Evolutionary conservation across 78 protist species (phyloP).

Genomic region (Dictyostelium brefeldianum): DNA sequence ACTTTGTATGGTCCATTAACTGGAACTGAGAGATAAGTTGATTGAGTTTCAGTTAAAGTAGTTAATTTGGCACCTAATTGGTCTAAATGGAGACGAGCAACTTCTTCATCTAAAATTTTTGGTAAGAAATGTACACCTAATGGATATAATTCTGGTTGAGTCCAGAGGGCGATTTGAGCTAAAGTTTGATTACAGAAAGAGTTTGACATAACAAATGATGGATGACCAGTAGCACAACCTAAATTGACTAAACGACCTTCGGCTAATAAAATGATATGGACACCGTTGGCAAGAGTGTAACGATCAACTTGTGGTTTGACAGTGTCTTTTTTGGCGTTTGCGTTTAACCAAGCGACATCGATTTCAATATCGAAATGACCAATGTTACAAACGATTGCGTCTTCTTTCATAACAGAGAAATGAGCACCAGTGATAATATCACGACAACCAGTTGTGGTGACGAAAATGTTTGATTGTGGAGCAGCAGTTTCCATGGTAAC

Average conservation of each 20-base stretch:
- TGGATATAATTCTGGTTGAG: slow-evolving; percentile 84
- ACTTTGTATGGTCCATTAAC: slow-evolving; percentile 94
- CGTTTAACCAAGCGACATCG: slow-evolving; percentile 95
- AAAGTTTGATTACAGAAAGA: slow-evolving; percentile 99
- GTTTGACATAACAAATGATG: slow-evolving; percentile 99
- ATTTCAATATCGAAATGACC: slow-evolving; percentile 99
- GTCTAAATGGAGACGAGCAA: slow-evolving; percentile 98
- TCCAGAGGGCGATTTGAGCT: slow-evolving; percentile 99
- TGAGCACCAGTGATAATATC: slow-evolving; percentile 95
- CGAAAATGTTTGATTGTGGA: slow-evolving; percentile 93
- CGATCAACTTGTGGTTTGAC: slow-evolving; percentile 99
- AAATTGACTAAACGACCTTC: slow-evolving; percentile 99
- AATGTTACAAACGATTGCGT: slow-evolving; percentile 99
- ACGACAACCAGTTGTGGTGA: slow-evolving; percentile 99
- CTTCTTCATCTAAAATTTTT: slow-evolving; percentile 99
- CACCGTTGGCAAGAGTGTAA: slow-evolving; percentile 93
- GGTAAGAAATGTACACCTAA: slow-evolving; percentile 97
- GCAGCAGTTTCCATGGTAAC: slow-evolving; percentile 95
- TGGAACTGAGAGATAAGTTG: slow-evolving; percentile 93
- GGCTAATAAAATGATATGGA: slow-evolving; percentile 97
- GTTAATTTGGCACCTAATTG: slow-evolving; percentile 97
- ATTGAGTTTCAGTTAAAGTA: slow-evolving; percentile 91
- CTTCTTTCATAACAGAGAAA: slow-evolving; percentile 97
- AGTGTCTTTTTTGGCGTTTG: slow-evolving; percentile 88
- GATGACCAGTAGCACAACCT: slow-evolving; percentile 99